Percentiles rank a stretch among this genome's conserved stretches.
phyloP scores from a whole-genome alignment of 2,329 filamentous ascomycete species.

The Raffaelea ambrosiae region DNA sequence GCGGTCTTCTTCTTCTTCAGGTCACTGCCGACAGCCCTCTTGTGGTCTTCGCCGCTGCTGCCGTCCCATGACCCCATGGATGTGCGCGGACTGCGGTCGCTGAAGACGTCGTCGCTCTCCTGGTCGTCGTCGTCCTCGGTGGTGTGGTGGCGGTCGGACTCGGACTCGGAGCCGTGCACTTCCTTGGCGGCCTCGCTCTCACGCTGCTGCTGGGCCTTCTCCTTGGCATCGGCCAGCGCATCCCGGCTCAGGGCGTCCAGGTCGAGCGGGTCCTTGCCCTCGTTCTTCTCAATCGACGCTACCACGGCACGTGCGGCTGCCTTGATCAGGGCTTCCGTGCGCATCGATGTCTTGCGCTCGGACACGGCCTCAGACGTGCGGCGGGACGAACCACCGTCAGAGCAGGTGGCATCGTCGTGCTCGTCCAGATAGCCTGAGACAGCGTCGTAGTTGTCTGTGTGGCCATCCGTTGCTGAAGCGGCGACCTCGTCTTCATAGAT shows the following conservation, averaged over 20 bases:
- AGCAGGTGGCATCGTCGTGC: background rate
- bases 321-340: constrained; percentile 45
- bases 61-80: constrained; percentile 29
- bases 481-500: background rate
- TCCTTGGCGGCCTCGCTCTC: no score
- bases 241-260: background rate
- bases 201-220: no score
- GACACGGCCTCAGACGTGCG: constrained; percentile 9
- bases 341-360: constrained; percentile 29
- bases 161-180: no score
- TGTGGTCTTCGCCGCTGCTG: constrained; percentile 6
- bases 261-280: constrained; percentile 9
- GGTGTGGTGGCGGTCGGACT: constrained; percentile 14
- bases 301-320: constrained; percentile 43
- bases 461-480: background rate
- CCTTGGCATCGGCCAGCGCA: background rate
- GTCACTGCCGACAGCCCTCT: constrained; percentile 7
- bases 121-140: constrained; percentile 31
- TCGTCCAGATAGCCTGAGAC: background rate
- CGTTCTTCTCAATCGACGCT: constrained; percentile 33
- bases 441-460: background rate
- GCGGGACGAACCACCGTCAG: constrained; percentile 5
- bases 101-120: constrained; percentile 50
- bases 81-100: constrained; percentile 47
- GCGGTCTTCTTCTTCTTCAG: constrained; percentile 7